These are phyloP conservation scores for Blastobotrys raffinosifermentans DNA, from an alignment of 1,139 yeast genomes.

Conservation along the genomic window DNA sequence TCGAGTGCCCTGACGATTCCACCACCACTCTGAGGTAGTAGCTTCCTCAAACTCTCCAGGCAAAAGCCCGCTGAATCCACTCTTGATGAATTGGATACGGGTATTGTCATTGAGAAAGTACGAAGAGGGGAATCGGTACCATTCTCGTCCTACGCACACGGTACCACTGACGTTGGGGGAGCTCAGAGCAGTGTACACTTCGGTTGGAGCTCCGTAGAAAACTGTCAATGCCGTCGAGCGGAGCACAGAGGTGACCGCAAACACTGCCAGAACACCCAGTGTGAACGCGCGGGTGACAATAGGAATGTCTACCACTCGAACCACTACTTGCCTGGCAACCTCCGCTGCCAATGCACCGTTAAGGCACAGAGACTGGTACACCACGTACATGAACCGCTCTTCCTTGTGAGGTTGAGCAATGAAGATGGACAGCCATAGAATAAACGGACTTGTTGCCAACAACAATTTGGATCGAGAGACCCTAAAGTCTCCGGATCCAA, in stretches of 20 bases:
- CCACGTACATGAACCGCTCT: constrained; percentile 83
- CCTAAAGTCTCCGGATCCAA: background rate
- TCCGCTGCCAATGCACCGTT: constrained; percentile 45
- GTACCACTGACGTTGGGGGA: constrained; percentile 39
- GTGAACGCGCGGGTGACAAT: constrained; percentile 7
- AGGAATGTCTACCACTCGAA: constrained; percentile 24
- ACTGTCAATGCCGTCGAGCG: constrained; percentile 30
- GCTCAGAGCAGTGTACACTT: constrained; percentile 25
- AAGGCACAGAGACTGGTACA: constrained; percentile 62
- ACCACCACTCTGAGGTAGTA: constrained; percentile 18
- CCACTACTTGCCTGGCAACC: constrained; percentile 34
- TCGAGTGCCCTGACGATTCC: constrained; percentile 34
- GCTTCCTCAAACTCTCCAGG: constrained; percentile 78
- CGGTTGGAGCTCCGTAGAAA: constrained; percentile 35
- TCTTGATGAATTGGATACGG: constrained; percentile 60
- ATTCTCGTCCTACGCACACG: constrained; percentile 87
- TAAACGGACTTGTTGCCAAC: constrained; percentile 36
- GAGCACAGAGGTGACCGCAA: constrained; percentile 23
- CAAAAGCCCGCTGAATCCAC: constrained; percentile 79
- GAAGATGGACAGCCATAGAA: constrained; percentile 65
- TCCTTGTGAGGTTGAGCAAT: constrained; percentile 84
- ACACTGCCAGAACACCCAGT: constrained; percentile 8
- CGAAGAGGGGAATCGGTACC: constrained; percentile 91
- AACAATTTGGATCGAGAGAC: constrained; percentile 4
- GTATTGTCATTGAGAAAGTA: constrained; percentile 62